phyloP scores from a whole-genome alignment of 805 yeast species.

The Yarrowia deformans region DNA sequence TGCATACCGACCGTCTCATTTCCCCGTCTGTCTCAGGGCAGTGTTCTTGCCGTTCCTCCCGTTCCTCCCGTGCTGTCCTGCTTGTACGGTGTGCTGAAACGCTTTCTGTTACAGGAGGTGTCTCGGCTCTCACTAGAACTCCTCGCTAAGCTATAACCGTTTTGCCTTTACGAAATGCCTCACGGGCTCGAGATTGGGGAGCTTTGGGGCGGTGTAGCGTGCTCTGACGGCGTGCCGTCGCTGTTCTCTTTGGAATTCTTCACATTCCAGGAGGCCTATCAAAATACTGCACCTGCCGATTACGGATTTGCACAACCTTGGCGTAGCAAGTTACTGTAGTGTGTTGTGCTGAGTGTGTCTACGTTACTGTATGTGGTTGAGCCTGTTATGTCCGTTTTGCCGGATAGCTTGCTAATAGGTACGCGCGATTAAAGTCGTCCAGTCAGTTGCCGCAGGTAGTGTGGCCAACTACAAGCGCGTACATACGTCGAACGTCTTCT shows the following conservation, averaged over 20 bases:
- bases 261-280: background rate
- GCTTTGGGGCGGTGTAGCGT: too few relatives aligned
- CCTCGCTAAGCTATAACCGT: constrained; percentile 27
- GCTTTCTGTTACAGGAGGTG: constrained; percentile 2
- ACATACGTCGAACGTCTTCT: background rate
- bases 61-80: background rate
- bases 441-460: background rate
- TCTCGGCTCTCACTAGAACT: background rate
- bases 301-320: constrained; percentile 20
- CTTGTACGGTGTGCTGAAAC: background rate
- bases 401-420: constrained; percentile 2
- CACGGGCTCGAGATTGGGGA: background rate
- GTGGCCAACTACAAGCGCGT: background rate
- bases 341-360: background rate
- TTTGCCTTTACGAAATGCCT: constrained; percentile 32
- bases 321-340: constrained; percentile 4
- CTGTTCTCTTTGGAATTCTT: background rate
- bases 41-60: too few relatives aligned
- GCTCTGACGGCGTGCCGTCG: too few relatives aligned
- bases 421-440: constrained; percentile 21
- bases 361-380: background rate
- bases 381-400: background rate
- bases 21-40: background rate
- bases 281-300: constrained; percentile 4
- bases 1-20: background rate